Base-by-base conservation (phyloP, 176 grass and related monocot genomes). In the Dendrocalamus sinicus region DNA sequence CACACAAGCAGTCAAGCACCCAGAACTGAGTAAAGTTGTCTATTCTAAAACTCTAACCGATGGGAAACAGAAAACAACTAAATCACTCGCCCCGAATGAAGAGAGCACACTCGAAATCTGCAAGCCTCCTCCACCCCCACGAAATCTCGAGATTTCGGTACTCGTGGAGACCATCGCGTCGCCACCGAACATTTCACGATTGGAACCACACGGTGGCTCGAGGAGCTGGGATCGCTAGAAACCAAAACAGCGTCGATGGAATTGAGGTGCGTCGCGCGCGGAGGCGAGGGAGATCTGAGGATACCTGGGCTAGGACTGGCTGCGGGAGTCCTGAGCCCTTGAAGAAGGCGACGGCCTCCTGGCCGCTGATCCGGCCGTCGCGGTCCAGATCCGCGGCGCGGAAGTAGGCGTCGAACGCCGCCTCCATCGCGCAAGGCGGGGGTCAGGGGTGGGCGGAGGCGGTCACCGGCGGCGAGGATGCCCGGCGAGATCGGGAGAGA, bases 281-380 rank as follows among this genome's bases (percentile, higher is more conserved):
- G 50, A 12, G 40, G 76, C n/a, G 20, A 51, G 24, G 32, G 78
- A 83, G 85, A 89, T 88, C 83, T 59, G 78, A 57, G 51, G 30
- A 70, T 20, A 99, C 97, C 97, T 99, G 92, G 35, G 97, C 97
- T 22, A 99, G 90, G 71, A 99, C 89, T 47, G 81, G 89, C 80
- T 94, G 94, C 41, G 94, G 97, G 82, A 99, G 91, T 48, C 89
- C 91, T 50, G 89, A 94, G 68, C 94, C 92, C 92, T 93, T 92
- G 84, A 99, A 96, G 90, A 99, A 99, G 60, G 90, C 57, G 75
- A 94, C 94, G 75, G 97, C 97, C 92, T 96, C 97, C 58, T 86
- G 76, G 41, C 94, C 97, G 78, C 91, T 99, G 88, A 99, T 99
- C 92, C 91, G 89, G 47, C 97, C 97, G 87, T 99, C 97, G 57